These are phyloP conservation scores for Calonectria hawksworthii DNA, from an alignment of 2,329 filamentous ascomycete genomes.

Conservation along the genomic window DNA sequence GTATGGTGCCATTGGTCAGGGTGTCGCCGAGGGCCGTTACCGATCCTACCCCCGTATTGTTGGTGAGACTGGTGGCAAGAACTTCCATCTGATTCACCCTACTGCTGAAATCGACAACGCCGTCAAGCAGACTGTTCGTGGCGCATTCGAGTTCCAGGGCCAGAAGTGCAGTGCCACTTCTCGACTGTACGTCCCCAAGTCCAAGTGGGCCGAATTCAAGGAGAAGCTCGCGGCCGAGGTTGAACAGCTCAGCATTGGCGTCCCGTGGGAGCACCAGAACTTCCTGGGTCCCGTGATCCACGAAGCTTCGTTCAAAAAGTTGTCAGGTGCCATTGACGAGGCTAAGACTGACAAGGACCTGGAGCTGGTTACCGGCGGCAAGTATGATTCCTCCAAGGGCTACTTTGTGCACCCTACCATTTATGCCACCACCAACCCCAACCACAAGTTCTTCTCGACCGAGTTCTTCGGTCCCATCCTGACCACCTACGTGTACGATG, in stretches of 20 bases:
- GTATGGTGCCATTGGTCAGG: conserved; percentile 87
- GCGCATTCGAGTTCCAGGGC: conserved; percentile 91
- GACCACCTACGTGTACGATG: conserved; percentile 83
- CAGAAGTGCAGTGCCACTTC: conserved; percentile 93
- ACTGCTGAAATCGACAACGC: conserved; percentile 85
- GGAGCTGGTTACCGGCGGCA: conserved; percentile 80
- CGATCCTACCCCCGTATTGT: conserved; percentile 89
- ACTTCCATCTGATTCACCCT: conserved; percentile 87
- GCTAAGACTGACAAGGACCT: conserved; percentile 83
- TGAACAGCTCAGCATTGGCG: conserved; percentile 78
- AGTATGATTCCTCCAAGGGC: conserved; percentile 82
- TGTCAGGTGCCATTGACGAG: conserved; percentile 81
- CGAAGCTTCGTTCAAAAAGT: conserved; percentile 83
- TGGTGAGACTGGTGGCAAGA: conserved; percentile 93
- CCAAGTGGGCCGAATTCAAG: conserved; percentile 80
- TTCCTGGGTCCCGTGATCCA: conserved; percentile 94
- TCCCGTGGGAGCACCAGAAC: conserved; percentile 77
- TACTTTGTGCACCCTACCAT: conserved; percentile 90
- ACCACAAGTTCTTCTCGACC: conserved; percentile 80
- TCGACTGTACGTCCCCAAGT: conserved; percentile 82
- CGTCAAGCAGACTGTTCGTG: conserved; percentile 84
- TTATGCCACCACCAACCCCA: conserved; percentile 80
- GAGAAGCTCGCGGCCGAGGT: conserved; percentile 77
- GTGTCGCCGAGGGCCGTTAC: conserved; percentile 86
- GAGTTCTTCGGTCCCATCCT: conserved; percentile 89